Conservation (phyloP, 495 filamentous ascomycete genomes). For the Xylaria intraflava region DNA sequence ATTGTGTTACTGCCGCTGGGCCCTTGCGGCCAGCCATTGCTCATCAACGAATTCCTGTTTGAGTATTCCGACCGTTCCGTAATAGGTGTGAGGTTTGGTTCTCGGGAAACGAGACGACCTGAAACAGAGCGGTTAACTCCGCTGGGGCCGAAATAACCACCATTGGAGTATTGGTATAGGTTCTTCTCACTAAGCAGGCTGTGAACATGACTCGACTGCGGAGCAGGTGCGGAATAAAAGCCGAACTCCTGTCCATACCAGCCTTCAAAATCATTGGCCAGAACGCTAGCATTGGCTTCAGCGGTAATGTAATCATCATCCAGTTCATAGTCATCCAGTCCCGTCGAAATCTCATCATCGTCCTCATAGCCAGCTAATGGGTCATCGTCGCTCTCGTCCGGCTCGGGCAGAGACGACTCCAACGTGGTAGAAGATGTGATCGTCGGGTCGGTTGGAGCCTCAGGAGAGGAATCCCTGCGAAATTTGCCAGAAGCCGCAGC, state of each 20-base stretch:
- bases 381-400: constrained; percentile 25
- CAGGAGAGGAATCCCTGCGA: constrained; percentile 50
- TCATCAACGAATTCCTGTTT: constrained; percentile 85
- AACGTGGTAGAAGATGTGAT: constrained; percentile 38
- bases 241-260: constrained; percentile 97
- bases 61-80: constrained; percentile 95
- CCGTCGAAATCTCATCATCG: constrained; percentile 42
- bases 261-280: constrained; percentile 85
- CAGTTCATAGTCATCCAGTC: constrained; percentile 55
- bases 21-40: constrained; percentile 51
- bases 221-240: constrained; percentile 75
- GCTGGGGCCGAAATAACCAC: constrained; percentile 83
- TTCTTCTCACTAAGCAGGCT: constrained; percentile 33
- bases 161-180: constrained; percentile 57
- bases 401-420: constrained; percentile 23
- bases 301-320: constrained; percentile 89
- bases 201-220: constrained; percentile 20
- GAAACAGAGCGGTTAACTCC: constrained; percentile 60
- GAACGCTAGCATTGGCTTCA: constrained; percentile 85
- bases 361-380: constrained; percentile 43
- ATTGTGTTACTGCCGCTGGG: constrained; percentile 35
- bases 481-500: constrained; percentile 67
- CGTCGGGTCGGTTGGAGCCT: constrained; percentile 42
- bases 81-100: constrained; percentile 92
- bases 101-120: constrained; percentile 64